phyloP scores from a whole-genome alignment of 352 stramenopile genomes.

The Pythium dissotocum region DNA sequence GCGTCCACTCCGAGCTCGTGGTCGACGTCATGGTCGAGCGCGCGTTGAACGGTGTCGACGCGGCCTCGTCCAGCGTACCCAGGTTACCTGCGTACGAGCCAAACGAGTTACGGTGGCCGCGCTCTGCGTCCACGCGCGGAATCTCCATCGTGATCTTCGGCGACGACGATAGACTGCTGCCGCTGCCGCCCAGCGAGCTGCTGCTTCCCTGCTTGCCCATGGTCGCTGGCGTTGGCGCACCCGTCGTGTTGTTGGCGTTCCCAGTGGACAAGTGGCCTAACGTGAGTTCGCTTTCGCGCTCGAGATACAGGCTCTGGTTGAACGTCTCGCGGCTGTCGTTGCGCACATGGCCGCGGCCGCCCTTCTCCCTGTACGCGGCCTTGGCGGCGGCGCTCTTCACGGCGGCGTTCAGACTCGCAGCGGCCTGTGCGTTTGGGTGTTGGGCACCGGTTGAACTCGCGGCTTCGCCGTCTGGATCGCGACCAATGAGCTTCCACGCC shows the following conservation, averaged over 20 bases:
- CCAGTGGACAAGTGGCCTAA: slow-evolving; percentile 21
- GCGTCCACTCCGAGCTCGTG: slow-evolving; percentile 29
- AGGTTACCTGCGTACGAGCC: slow-evolving; percentile 35
- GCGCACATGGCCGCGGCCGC: slow-evolving; percentile 3
- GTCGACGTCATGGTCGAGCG: slow-evolving; percentile 25
- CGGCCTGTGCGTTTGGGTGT: slow-evolving; percentile 22
- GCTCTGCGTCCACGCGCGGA: slow-evolving; percentile 11
- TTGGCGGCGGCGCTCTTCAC: slow-evolving; percentile 24
- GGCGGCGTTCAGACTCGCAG: slow-evolving; percentile 25
- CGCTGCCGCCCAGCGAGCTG: slow-evolving; percentile 7
- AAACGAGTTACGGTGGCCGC: slow-evolving; percentile 35
- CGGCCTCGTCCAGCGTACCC: slow-evolving; percentile 37
- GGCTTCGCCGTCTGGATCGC: slow-evolving; percentile 21
- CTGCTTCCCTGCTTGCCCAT: slow-evolving; percentile 1
- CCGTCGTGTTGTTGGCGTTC: background rate
- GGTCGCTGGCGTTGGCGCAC: background rate
- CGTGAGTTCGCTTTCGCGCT: slow-evolving; percentile 29
- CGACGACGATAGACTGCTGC: slow-evolving; percentile 28
- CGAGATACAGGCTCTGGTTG: slow-evolving; percentile 12
- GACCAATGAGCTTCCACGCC: slow-evolving; percentile 80
- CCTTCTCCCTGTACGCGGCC: slow-evolving; percentile 1
- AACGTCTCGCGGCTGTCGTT: background rate
- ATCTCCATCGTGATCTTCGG: slow-evolving; percentile 70
- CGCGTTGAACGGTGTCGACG: slow-evolving; percentile 29
- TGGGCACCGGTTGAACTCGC: background rate